Base-by-base conservation (phyloP, 805 yeast species). In the Cyberlindnera meyerae region DNA sequence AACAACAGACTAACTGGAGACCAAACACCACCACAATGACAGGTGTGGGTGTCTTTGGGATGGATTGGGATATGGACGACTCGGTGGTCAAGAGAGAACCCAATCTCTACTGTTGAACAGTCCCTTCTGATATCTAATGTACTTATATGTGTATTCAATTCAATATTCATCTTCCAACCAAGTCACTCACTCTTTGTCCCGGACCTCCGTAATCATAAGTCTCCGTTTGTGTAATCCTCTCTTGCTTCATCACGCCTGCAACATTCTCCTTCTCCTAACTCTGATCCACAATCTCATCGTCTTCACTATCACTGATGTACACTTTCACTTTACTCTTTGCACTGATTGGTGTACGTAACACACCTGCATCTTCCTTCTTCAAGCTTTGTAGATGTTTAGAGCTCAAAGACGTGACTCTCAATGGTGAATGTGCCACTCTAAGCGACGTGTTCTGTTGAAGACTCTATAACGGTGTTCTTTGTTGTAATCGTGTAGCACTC, bases 171-270 rank as follows among this genome's bases (percentile, higher is more conserved):
- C 29, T 11, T 15, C 11, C 11, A n/a, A 11, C 18, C 18, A 42
- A 13, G 12, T 45, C 36, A 3, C 48, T 40, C 6, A 47, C 28
- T 18, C 38, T 33, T 6, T 33, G 28, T 7, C 36, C 29, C 9
- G 9, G 15, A 4, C 24, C 37, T n/a, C 47, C 51, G 24, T 42
- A 48, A 33, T 46, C 36, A 24, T 48, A 48, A 3, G 52, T 48
- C 26, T 35, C 43, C 1, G 52, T 48, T 26, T 44, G 47, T 12
- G 51, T 46, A 6, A 36, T 14, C 27, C 27, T 37, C 7, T 18
- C 36, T 9, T 31, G n/a, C n/a, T n/a, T n/a, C n/a, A n/a, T n/a
- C n/a, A n/a, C 24, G 15, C 20, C 18, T 12, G 25, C 24, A 9
- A 35, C 26, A 8, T 21, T 28, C 15, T 14, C 12, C 11, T 33